Percentiles rank a stretch among this genome's conserved stretches.
Evolutionary conservation across 257 asterid species (phyloP).

Genomic region (Plectranthus barbatus): DNA sequence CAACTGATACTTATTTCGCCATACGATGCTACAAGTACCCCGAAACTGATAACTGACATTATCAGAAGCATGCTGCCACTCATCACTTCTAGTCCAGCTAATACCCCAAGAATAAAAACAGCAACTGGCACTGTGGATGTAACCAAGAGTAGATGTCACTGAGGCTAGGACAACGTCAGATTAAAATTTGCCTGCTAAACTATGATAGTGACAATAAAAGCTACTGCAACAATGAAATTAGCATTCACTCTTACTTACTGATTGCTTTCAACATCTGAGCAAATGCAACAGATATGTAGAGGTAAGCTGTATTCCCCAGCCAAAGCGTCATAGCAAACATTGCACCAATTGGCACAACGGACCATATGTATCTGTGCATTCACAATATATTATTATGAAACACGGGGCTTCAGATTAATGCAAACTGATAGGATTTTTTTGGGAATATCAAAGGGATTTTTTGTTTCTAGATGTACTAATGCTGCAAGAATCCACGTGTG

Average conservation of each 20-base stretch:
- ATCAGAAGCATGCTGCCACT: conserved; percentile 85
- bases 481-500: neutral
- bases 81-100: conserved; percentile 96
- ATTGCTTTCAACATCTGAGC: conserved; percentile 99
- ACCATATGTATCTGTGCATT: conserved; percentile 59
- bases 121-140: conserved; percentile 91
- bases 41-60: conserved; percentile 89
- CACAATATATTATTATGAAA: conserved; percentile 5
- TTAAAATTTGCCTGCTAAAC: neutral
- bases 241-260: conserved; percentile 46
- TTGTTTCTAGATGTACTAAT: neutral
- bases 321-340: conserved; percentile 99
- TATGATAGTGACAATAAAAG: neutral
- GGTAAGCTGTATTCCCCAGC: conserved; percentile 99
- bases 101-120: conserved; percentile 85
- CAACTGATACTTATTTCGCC: conserved; percentile 90
- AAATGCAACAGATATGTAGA: conserved; percentile 91
- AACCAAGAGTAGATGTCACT: conserved; percentile 13
- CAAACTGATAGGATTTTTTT: neutral
- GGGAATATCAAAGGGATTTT: neutral
- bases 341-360: conserved; percentile 92
- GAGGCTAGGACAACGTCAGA: conserved; percentile 1
- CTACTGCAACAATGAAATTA: neutral
- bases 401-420: neutral
- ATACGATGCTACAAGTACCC: conserved; percentile 90